phyloP scores from a whole-genome alignment of 345 rosid genomes.

The Moringa oleifera region DNA sequence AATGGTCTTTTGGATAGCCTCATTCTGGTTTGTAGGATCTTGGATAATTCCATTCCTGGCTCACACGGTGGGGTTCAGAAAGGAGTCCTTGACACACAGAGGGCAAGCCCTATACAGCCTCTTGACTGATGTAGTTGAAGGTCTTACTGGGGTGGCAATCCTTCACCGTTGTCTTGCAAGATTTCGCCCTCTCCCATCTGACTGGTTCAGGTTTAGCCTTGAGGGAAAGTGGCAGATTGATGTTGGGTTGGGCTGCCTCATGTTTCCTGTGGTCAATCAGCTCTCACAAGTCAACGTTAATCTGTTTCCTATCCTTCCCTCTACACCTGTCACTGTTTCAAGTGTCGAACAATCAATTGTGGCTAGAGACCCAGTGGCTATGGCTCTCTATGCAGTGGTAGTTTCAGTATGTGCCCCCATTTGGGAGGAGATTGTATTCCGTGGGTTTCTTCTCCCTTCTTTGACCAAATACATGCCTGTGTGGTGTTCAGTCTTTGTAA shows the following conservation, averaged over 20 bases:
- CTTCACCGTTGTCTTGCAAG: conserved; percentile 39
- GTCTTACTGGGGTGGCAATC: conserved; percentile 41
- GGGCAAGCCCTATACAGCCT: conserved; percentile 52
- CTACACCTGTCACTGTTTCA: conserved; percentile 38
- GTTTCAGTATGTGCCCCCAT: conserved; percentile 45
- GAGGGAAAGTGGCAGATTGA: conserved; percentile 46
- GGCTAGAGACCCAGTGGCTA: conserved; percentile 44
- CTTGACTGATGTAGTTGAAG: conserved; percentile 45
- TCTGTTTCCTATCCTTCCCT: conserved; percentile 41
- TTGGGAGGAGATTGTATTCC: conserved; percentile 54
- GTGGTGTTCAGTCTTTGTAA: conserved; percentile 44
- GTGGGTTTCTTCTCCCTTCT: conserved; percentile 50
- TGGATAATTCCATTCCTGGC: conserved; percentile 47
- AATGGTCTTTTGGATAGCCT: conserved; percentile 45
- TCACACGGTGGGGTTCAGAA: conserved; percentile 39
- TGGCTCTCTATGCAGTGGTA: conserved; percentile 48
- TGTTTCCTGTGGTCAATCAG: conserved; percentile 46
- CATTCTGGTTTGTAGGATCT: conserved; percentile 52
- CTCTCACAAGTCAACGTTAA: conserved; percentile 45
- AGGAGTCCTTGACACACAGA: conserved; percentile 37
- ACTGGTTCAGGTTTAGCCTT: conserved; percentile 40
- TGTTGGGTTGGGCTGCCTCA: conserved; percentile 39
- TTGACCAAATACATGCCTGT: conserved; percentile 49
- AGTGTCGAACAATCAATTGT: conserved; percentile 49
- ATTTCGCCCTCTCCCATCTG: conserved; percentile 38